Evolutionary conservation across 768 basidiomycete genomes (phyloP).

Genomic region (Chalciporus pseudorubinellus): DNA sequence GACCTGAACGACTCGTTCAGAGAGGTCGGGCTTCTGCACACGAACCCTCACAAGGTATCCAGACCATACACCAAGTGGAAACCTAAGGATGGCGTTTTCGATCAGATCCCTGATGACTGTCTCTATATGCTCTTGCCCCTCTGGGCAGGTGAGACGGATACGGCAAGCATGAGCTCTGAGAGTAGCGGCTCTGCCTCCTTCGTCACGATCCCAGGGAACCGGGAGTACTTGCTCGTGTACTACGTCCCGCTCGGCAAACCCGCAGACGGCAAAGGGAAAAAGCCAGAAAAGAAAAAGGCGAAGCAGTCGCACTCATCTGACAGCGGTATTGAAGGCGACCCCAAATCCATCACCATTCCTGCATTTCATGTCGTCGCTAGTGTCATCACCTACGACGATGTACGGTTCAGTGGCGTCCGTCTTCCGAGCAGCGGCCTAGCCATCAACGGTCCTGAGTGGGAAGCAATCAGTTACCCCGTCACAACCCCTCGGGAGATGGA

Average conservation of each 20-base stretch:
- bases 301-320: slow-evolving; percentile 30
- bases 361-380: slow-evolving; percentile 75
- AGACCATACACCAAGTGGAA: slow-evolving; percentile 19
- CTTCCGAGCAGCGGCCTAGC: slow-evolving; percentile 70
- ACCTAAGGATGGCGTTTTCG: slow-evolving; percentile 44
- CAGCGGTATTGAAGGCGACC: slow-evolving; percentile 29
- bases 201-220: slow-evolving; percentile 46
- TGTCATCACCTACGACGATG: slow-evolving; percentile 67
- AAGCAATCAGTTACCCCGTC: slow-evolving; percentile 38
- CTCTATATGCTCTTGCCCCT: slow-evolving; percentile 83
- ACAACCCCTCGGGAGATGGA: slow-evolving; percentile 33
- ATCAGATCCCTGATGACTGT: slow-evolving; percentile 62
- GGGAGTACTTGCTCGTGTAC: slow-evolving; percentile 76
- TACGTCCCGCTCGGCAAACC: slow-evolving; percentile 55
- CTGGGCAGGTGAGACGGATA: slow-evolving; percentile 77
- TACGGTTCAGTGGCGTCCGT: slow-evolving; percentile 70
- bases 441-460: slow-evolving; percentile 59
- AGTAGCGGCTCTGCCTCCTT: slow-evolving; percentile 30
- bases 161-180: slow-evolving; percentile 30
- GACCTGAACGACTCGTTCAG: slow-evolving; percentile 75
- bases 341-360: slow-evolving; percentile 51
- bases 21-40: slow-evolving; percentile 74
- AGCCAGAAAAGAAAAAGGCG: slow-evolving; percentile 32
- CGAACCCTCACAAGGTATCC: slow-evolving; percentile 38
- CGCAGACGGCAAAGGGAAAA: slow-evolving; percentile 12